Evolutionary conservation across 116 monocot species (phyloP), one percentile per base, ranked within the genome.

Genomic region (Cymodocea nodosa): DNA sequence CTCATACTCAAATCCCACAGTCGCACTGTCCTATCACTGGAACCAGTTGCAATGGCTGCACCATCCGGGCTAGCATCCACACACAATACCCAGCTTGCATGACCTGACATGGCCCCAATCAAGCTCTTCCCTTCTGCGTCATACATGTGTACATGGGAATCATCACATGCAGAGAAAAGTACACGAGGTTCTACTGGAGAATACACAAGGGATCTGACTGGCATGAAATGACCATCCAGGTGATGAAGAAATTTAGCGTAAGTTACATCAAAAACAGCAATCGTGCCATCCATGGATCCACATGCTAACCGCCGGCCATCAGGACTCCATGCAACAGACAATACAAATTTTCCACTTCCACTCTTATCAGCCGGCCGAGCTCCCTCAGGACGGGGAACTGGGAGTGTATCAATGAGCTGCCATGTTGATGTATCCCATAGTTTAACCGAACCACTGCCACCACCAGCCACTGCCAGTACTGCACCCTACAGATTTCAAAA

Each of bases 251-350:
- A 84, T 61, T 92, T 99, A 1, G 76, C 80, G 36, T 83, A 82
- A 13, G 68, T 72, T 13, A 87, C 81, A 18, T 99, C 92, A 35
- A 87, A 99, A 37, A 99, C 65, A 12, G 92, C 79, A 30, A 99
- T 68, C 1, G 83, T 84, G 56, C 92, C 99, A 39, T 99, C 92
- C 79, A 82, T 84, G 22, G 92, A 86, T 17, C 92, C 89, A 35
- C 92, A 99, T 13, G 92, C 84, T 60, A 99, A 50, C 4, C 82
- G 74, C 34, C 61, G 73, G 2, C 98, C 99, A 51, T 99, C 99
- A 5, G 84, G 86, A 64, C 99, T 99, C 92, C 92, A 99, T 18
- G 92, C 92, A 24, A 99, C 99, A 2, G 99, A 92, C 19, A 99
- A 82, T 12, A 87, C 84, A 66, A 99, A 99, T 51, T 89, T 92